Evolutionary conservation across 148 eudicot species (phyloP).

Genomic region (Amaranthus palmeri): DNA sequence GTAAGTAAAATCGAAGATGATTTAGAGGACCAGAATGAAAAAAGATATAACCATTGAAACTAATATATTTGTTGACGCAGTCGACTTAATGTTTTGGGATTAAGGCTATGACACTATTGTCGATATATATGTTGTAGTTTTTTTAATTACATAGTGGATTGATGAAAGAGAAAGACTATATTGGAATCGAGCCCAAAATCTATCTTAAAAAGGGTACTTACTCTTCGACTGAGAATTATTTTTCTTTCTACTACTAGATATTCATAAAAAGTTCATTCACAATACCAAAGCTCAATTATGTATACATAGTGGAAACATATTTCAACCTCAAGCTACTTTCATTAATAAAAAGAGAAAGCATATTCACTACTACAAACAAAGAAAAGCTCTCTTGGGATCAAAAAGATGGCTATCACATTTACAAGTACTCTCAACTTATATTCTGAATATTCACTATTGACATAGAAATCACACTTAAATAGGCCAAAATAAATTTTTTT

Average conservation of each 20-base stretch:
- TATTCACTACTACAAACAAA: conserved; percentile 4
- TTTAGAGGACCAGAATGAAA: no score
- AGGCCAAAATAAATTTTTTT: not conserved
- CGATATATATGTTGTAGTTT: no score
- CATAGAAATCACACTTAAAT: not conserved
- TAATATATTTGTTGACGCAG: no score
- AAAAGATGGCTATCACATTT: conserved; percentile 9
- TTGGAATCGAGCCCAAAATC: no score
- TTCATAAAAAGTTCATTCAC: conserved; percentile 2
- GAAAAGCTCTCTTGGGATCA: conserved; percentile 8
- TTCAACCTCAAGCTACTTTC: conserved; percentile 8
- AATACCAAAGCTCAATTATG: not conserved
- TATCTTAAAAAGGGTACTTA: no score
- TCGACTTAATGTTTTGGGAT: no score
- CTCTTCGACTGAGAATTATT: no score
- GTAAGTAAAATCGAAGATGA: no score
- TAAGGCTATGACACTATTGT: no score
- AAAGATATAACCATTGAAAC: no score
- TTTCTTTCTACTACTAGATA: not conserved
- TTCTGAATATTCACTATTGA: conserved; percentile 19
- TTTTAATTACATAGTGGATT: no score
- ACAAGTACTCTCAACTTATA: conserved; percentile 12
- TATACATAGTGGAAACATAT: not conserved
- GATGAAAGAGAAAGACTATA: no score
- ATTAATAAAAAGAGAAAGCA: not conserved